phyloP scores from a whole-genome alignment of 176 grass and related monocot genomes.

The Zea mays region DNA sequence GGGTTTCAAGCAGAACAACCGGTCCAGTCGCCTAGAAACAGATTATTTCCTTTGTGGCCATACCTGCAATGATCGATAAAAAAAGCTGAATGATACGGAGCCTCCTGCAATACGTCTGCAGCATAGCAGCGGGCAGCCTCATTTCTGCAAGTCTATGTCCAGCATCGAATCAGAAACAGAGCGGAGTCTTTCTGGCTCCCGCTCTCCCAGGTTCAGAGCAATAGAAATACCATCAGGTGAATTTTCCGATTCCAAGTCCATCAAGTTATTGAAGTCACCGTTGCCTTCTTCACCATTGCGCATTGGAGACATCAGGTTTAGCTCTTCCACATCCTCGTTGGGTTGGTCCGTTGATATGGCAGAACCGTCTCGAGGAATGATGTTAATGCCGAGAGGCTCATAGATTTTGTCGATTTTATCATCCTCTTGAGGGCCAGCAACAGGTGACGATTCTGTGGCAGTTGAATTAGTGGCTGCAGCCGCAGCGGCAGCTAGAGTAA shows the following conservation, averaged over 20 bases:
- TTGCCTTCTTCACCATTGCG: conserved; percentile 47
- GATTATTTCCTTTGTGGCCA: conserved; percentile 23
- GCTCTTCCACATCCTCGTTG: conserved; percentile 72
- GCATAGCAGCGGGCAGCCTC: conserved; percentile 8
- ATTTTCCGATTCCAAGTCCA: conserved; percentile 36
- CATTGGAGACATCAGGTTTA: conserved; percentile 63
- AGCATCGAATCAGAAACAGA: conserved; percentile 51
- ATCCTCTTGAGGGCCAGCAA: conserved; percentile 36
- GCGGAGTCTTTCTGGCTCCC: conserved; percentile 61
- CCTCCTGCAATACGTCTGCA: neutral
- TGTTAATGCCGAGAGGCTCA: conserved; percentile 66
- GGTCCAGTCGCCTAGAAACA: conserved; percentile 5
- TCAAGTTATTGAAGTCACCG: conserved; percentile 38
- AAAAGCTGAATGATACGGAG: neutral
- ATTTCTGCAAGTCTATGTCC: conserved; percentile 67
- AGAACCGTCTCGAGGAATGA: conserved; percentile 47
- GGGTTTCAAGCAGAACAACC: neutral
- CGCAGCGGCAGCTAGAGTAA: conserved; percentile 50
- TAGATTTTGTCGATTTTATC: conserved; percentile 70
- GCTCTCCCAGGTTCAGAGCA: conserved; percentile 65
- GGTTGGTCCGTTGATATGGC: conserved; percentile 42
- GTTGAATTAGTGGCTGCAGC: conserved; percentile 56
- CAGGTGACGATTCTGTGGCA: conserved; percentile 60
- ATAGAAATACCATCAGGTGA: conserved; percentile 60
- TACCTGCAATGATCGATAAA: conserved; percentile 32